phyloP scores from a whole-genome alignment of 2,329 filamentous ascomycete species.

The Alternaria tenuissima region DNA sequence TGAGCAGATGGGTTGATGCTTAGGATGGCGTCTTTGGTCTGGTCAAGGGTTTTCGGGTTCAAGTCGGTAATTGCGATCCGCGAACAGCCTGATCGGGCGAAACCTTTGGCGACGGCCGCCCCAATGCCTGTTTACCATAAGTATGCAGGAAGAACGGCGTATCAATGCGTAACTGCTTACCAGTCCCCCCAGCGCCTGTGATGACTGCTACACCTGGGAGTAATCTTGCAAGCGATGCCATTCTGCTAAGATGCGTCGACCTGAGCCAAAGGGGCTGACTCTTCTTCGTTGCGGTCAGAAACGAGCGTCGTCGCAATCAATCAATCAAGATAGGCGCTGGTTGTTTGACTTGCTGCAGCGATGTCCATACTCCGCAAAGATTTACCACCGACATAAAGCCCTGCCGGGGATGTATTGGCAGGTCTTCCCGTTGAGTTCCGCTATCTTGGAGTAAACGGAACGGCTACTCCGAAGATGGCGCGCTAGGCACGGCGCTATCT shows the following conservation, averaged over 20 bases:
- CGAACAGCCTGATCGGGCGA: conserved; percentile 60
- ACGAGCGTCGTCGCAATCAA: not conserved
- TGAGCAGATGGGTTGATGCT: conserved; percentile 39
- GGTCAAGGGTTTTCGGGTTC: conserved; percentile 51
- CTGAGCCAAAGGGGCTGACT: not conserved
- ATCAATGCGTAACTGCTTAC: conserved; percentile 22
- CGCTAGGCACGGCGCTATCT: conserved; percentile 5
- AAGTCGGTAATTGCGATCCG: conserved; percentile 65
- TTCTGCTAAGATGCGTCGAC: not conserved
- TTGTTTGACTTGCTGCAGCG: not conserved
- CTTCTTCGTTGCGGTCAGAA: not conserved
- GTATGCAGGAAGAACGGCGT: not conserved
- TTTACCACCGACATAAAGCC: not conserved
- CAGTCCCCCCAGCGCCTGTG: conserved; percentile 48
- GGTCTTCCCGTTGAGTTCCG: not conserved
- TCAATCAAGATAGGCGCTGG: not conserved
- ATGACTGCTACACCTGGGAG: conserved; percentile 44
- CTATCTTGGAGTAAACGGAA: conserved; percentile 8
- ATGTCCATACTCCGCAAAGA: not conserved
- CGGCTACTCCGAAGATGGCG: not conserved
- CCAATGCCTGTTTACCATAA: conserved; percentile 59
- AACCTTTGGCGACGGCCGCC: conserved; percentile 60
- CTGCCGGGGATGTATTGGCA: not conserved
- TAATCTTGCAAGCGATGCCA: conserved; percentile 23
- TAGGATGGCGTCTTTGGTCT: conserved; percentile 37